These are phyloP conservation scores for Pseudozyma tsukubaensis DNA, from an alignment of 1,284 basidiomycete genomes.

Conservation along the genomic window DNA sequence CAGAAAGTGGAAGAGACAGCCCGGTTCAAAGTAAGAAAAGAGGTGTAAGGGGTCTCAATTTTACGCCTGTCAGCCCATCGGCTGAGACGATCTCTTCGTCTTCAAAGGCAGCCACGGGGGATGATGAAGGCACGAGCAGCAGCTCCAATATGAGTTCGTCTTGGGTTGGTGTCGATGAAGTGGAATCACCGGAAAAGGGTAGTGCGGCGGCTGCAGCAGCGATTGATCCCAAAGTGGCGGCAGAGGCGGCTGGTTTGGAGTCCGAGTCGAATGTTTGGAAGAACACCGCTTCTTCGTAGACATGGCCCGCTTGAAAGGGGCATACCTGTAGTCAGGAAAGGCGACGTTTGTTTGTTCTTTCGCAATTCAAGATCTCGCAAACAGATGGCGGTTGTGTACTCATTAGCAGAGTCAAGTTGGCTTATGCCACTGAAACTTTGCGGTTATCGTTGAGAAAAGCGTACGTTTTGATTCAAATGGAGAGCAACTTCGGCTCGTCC, in stretches of 20 bases:
- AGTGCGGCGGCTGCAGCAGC: background rate
- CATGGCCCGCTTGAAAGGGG: no score
- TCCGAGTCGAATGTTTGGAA: constrained; percentile 6
- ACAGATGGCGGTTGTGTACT: no score
- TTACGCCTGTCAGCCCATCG: constrained; percentile 40
- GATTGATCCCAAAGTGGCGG: constrained; percentile 13
- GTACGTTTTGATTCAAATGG: no score
- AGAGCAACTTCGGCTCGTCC: no score
- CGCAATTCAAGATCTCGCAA: no score
- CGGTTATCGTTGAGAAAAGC: no score
- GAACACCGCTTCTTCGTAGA: background rate
- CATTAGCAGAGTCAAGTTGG: no score
- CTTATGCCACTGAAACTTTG: no score
- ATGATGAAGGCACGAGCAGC: background rate
- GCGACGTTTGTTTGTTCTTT: no score
- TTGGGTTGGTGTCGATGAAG: constrained; percentile 42
- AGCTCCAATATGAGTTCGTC: constrained; percentile 41
- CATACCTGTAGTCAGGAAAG: no score
- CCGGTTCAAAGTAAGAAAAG: constrained; percentile 32
- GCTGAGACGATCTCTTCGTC: constrained; percentile 6
- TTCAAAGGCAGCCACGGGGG: no score
- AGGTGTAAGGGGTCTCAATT: constrained; percentile 38
- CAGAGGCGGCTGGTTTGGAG: constrained; percentile 36
- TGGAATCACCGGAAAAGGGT: background rate
- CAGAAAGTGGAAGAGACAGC: constrained; percentile 51